These are phyloP conservation scores for Dentiscutata heterogama DNA, from an alignment of 371 early-diverging fungal species.

Conservation along the genomic window DNA sequence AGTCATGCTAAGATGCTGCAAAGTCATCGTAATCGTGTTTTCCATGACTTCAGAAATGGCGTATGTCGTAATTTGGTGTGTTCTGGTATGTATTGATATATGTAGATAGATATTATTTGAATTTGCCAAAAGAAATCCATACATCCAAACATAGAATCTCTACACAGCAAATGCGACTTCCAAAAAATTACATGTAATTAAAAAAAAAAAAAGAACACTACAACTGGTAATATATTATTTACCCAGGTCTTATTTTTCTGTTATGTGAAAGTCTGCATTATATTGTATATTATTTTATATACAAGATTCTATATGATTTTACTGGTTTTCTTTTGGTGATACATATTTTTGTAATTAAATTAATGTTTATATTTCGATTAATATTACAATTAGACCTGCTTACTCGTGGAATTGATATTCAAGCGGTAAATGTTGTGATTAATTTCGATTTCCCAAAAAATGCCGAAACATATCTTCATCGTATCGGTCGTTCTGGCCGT, in stretches of 20 bases:
- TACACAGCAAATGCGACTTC: background rate
- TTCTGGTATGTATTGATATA: slow-evolving; percentile 64
- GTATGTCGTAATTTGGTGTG: slow-evolving; percentile 97
- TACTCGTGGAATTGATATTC: slow-evolving; percentile 99
- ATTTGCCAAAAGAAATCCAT: background rate
- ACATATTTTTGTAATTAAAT: too few relatives aligned
- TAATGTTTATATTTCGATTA: background rate
- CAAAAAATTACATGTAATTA: too few relatives aligned
- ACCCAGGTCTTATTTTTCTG: too few relatives aligned
- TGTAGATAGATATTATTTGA: background rate
- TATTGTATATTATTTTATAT: background rate
- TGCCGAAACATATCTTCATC: slow-evolving; percentile 99
- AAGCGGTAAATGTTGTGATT: slow-evolving; percentile 99
- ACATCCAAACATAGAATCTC: background rate
- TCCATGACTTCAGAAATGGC: slow-evolving; percentile 98
- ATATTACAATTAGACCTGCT: slow-evolving; percentile 79
- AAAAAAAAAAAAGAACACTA: too few relatives aligned
- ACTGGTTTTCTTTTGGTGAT: background rate
- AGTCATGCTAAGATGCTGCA: slow-evolving; percentile 99
- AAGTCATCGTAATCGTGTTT: slow-evolving; percentile 97
- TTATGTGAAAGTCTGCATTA: too few relatives aligned
- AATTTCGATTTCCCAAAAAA: slow-evolving; percentile 99
- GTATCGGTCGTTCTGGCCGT: slow-evolving; percentile 98
- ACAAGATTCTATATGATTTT: background rate
- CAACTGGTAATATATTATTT: too few relatives aligned